A percentile compares a stretch with the other conserved stretches of the same genome.
phyloP scores from a whole-genome alignment of 331 rosid genomes.

The Spiraea crenata region DNA sequence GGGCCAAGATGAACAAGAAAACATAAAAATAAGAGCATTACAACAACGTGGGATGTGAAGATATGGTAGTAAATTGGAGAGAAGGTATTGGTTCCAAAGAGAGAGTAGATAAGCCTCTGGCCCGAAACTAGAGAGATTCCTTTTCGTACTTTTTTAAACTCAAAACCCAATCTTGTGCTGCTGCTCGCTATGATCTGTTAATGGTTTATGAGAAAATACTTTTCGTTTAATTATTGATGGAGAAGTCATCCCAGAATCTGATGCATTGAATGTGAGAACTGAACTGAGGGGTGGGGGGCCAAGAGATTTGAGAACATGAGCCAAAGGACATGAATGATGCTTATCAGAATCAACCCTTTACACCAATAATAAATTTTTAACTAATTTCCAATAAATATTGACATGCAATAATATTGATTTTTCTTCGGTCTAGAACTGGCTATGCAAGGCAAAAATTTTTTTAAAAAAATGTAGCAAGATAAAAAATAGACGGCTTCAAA shows the following conservation, averaged over 20 bases:
- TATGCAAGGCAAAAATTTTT: no score
- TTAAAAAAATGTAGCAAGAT: no score
- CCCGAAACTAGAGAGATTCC: constrained; percentile 50
- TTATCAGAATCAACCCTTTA: constrained; percentile 11
- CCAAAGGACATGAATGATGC: constrained; percentile 1
- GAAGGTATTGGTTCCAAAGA: constrained; percentile 59
- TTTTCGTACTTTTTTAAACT: constrained; percentile 23
- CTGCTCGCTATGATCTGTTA: not conserved
- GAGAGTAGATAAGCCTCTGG: constrained; percentile 45
- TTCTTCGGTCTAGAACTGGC: no score
- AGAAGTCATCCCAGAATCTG: constrained; percentile 44
- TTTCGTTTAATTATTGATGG: constrained; percentile 31
- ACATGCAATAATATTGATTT: no score
- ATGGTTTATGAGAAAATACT: no score
- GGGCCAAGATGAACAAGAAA: constrained; percentile 2
- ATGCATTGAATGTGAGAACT: constrained; percentile 49
- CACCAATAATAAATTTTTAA: no score
- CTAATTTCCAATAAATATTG: no score
- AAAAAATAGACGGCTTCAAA: no score
- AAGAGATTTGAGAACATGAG: not conserved
- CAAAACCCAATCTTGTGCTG: constrained; percentile 20
- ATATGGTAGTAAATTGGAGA: constrained; percentile 37
- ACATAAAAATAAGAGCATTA: constrained; percentile 11
- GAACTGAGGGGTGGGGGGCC: constrained; percentile 17
- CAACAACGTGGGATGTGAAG: constrained; percentile 48